Evolutionary conservation across 208 protist genomes (phyloP).

Genomic region (Blastocrithidia nonstop): DNA sequence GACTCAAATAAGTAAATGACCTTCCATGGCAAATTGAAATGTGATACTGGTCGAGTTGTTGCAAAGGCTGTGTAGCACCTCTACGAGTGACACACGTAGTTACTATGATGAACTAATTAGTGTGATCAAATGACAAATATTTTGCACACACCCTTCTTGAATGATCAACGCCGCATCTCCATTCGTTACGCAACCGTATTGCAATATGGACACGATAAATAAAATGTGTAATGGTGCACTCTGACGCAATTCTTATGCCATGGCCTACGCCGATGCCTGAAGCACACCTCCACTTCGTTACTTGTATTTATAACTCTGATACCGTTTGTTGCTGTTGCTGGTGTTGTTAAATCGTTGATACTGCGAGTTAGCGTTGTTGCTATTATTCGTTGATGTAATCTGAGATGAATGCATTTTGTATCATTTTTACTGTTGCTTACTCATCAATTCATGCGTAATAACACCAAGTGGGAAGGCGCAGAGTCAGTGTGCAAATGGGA

Average conservation of each 20-base stretch:
- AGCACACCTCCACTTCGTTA: constrained; percentile 6
- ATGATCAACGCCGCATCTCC: constrained; percentile 54
- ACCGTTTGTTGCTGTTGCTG: constrained; percentile 10
- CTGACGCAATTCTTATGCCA: constrained; percentile 25
- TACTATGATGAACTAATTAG: constrained; percentile 40
- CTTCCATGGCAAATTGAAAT: constrained; percentile 19
- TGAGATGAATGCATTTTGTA: too few species aligned
- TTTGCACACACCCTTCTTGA: constrained; percentile 25
- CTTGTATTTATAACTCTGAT: neutral
- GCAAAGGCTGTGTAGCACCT: constrained; percentile 23
- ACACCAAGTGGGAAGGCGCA: constrained; percentile 40
- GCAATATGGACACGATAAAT: constrained; percentile 38
- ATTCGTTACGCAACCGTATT: constrained; percentile 40
- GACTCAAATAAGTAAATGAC: constrained; percentile 39
- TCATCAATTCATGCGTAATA: constrained; percentile 64
- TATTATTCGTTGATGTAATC: too few species aligned
- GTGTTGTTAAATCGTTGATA: too few species aligned
- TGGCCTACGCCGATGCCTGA: constrained; percentile 24
- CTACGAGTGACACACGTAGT: constrained; percentile 26
- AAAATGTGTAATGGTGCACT: constrained; percentile 42
- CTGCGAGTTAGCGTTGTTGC: too few species aligned
- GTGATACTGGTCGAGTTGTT: constrained; percentile 30
- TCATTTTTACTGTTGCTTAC: constrained; percentile 45
- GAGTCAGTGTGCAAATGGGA: constrained; percentile 51
- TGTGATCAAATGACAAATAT: constrained; percentile 40